A percentile compares a stretch with the other conserved stretches of the same genome.
Conservation (phyloP, 1,284 basidiomycete species). For the Trametes versicolor region DNA sequence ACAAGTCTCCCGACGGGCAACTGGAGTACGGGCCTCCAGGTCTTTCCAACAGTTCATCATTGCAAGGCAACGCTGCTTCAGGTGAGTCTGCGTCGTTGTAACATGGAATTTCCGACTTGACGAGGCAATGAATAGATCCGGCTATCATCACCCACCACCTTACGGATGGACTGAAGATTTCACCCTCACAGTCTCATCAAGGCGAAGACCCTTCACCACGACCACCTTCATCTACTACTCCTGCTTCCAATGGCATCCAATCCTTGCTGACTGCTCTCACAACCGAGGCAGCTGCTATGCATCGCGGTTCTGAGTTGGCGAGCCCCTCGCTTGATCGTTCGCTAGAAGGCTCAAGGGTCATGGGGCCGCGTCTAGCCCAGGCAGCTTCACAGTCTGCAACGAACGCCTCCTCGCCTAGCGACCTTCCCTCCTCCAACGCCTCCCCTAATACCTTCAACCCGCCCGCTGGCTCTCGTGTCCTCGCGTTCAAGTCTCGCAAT, state of each 20-base stretch:
- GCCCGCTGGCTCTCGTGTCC: conserved; percentile 74
- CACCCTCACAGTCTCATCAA: conserved; percentile 10
- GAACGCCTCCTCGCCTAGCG: conserved; percentile 29
- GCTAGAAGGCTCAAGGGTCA: conserved; percentile 43
- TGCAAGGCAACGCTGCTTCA: conserved; percentile 18
- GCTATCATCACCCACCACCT: conserved; percentile 16
- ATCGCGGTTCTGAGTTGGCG: conserved; percentile 22
- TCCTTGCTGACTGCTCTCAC: conserved; percentile 15
- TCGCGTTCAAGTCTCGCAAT: conserved; percentile 70
- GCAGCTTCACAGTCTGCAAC: conserved; percentile 42
- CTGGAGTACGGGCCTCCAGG: conserved; percentile 27
- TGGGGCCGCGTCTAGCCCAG: conserved; percentile 45
- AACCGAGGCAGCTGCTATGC: conserved; percentile 9
- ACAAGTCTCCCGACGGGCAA: conserved; percentile 41
- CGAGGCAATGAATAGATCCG: conserved; percentile 16
- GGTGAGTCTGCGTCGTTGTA: conserved; percentile 16
- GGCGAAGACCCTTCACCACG: conserved; percentile 25
- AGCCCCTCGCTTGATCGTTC: conserved; percentile 37
- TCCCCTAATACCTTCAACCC: conserved; percentile 61
- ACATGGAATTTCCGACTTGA: not conserved
- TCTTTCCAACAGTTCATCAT: conserved; percentile 24
- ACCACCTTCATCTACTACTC: conserved; percentile 5
- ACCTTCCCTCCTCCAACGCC: conserved; percentile 35
- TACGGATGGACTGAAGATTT: conserved; percentile 12
- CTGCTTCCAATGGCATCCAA: conserved; percentile 6